Conservation (phyloP, 2,329 filamentous ascomycete genomes). For the Rhinocladiella similis region DNA sequence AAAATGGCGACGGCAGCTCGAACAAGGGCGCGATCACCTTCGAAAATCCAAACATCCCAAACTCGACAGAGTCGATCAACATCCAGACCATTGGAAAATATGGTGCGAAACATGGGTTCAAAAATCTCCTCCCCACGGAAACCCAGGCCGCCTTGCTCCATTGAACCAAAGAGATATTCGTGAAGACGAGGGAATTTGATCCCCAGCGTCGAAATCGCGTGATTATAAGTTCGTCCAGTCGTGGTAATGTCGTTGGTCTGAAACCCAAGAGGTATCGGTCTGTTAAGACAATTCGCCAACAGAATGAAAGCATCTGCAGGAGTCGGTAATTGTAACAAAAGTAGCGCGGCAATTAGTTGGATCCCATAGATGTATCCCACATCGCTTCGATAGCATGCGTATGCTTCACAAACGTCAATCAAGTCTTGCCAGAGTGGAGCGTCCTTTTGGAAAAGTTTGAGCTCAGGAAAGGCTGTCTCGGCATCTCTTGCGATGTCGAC, state of each 20-base stretch:
- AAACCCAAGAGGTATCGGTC: slow-evolving; percentile 61
- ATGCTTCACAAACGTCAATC: slow-evolving; percentile 61
- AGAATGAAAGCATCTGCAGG: slow-evolving; percentile 57
- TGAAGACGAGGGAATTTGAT: slow-evolving; percentile 60
- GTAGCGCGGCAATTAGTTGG: slow-evolving; percentile 59
- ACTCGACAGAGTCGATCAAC: slow-evolving; percentile 56
- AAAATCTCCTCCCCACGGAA: slow-evolving; percentile 45
- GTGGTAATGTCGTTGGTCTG: slow-evolving; percentile 58
- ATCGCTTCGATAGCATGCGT: slow-evolving; percentile 64
- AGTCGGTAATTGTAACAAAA: slow-evolving; percentile 57
- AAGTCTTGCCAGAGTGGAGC: slow-evolving; percentile 57
- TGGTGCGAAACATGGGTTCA: slow-evolving; percentile 54
- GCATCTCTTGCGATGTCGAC: slow-evolving; percentile 56
- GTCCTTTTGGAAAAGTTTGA: slow-evolving; percentile 57
- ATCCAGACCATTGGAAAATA: slow-evolving; percentile 54
- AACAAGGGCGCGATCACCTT: slow-evolving; percentile 55
- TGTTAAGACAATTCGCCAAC: slow-evolving; percentile 63
- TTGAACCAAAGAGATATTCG: slow-evolving; percentile 49
- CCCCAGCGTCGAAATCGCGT: slow-evolving; percentile 57
- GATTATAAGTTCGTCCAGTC: slow-evolving; percentile 56
- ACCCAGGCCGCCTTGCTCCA: slow-evolving; percentile 29
- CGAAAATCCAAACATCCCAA: slow-evolving; percentile 64
- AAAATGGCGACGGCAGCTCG: slow-evolving; percentile 46
- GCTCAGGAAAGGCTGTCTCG: slow-evolving; percentile 56
- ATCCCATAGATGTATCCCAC: slow-evolving; percentile 62